Conservation (phyloP, 352 stramenopile genomes). For the Pythium biforme region DNA sequence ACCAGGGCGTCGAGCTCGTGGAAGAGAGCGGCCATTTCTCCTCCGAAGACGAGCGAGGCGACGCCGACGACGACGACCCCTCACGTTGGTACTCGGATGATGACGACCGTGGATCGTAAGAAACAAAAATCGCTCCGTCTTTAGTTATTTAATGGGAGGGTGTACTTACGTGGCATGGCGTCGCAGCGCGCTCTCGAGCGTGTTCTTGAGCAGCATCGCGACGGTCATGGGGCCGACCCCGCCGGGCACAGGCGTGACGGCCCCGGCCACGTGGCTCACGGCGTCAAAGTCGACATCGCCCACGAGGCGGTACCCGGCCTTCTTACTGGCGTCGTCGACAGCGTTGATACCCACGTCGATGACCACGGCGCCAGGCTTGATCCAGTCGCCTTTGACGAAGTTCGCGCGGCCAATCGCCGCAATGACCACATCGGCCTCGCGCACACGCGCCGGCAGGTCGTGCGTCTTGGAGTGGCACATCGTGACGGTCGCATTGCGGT, state of each 20-base stretch:
- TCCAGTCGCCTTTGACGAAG: conserved; percentile 94
- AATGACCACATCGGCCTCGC: conserved; percentile 96
- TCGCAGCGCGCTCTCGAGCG: conserved; percentile 47
- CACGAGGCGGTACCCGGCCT: conserved; percentile 91
- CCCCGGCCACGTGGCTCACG: conserved; percentile 78
- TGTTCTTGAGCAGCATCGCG: conserved; percentile 91
- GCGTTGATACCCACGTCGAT: conserved; percentile 99
- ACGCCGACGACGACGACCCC: conserved; percentile 7
- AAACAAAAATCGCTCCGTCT: neutral
- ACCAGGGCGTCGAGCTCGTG: conserved; percentile 69
- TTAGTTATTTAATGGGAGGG: neutral
- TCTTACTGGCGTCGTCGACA: conserved; percentile 83
- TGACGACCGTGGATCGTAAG: neutral
- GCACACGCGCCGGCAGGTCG: conserved; percentile 75
- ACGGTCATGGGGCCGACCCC: conserved; percentile 98
- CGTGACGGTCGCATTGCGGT: conserved; percentile 96
- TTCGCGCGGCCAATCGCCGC: conserved; percentile 92
- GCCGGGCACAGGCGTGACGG: conserved; percentile 97
- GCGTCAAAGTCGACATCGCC: conserved; percentile 96
- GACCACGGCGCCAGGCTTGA: conserved; percentile 96
- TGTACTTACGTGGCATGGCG: conserved; percentile 2
- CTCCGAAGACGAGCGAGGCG: conserved; percentile 52
- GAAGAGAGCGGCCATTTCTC: conserved; percentile 72
- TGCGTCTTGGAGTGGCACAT: conserved; percentile 96
- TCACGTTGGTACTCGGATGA: neutral